Evolutionary conservation across 106 monocot species (phyloP), one percentile per base, ranked within the genome.

Genomic region (Chionographis japonica): DNA sequence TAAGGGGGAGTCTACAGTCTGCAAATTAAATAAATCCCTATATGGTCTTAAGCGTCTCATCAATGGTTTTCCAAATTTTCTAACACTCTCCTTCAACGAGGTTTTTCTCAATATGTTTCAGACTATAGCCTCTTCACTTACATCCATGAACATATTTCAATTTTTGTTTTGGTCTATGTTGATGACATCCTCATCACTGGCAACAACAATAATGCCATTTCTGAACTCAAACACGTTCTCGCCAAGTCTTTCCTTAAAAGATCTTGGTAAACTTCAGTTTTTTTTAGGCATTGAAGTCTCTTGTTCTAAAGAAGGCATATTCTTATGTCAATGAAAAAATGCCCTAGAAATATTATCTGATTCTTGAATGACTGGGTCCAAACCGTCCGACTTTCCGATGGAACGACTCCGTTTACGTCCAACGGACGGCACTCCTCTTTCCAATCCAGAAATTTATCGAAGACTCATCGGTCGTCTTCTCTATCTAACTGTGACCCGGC

Each of bases 21-120:
- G 57, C 17, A 57, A 17, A 57, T 57, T 57, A 57, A 57, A 57
- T 57, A 57, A 57, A 57, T 57, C 57, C 8, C 4, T 57, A 4
- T 19, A 20, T 57, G 57, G 57, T 57, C 57, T 57, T 57, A 57
- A 57, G 4, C 57, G 3, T 57, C 17, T 57, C 57, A 2, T 57
- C 57, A 57, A 9, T 57, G 9, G 19, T 57, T 57, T n/a, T 57
- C 57, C 19, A 57, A 57, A 57, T 57, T 57, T 20, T 57, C 57
- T n/a, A 57, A 57, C 57, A 57, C 16, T 9, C n/a, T n/a, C 4
- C 16, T 57, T 57, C 57, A 57, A 19, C 4, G 57, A 57, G 57
- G 19, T 57, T 57, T 57, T 57, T 9, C 4, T 57, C 19, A 20
- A 9, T 57, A 4, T 57, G 19, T 57, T 57, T 57, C 9, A 1